These are phyloP conservation scores for Cardamine resedifolia DNA, from an alignment of 345 rosid genomes.

Conservation along the genomic window DNA sequence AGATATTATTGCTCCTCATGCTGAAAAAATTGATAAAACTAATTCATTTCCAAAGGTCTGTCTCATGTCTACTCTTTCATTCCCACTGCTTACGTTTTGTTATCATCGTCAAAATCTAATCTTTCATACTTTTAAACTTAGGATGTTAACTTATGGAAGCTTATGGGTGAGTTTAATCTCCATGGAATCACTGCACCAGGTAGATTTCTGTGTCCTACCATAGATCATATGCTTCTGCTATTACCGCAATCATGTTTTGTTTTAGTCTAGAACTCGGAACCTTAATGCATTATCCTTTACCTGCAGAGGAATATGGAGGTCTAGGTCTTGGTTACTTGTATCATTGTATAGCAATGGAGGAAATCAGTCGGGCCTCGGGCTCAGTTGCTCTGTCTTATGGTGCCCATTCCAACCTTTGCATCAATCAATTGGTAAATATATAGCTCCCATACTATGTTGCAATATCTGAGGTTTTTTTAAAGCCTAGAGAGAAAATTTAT, in stretches of 20 bases:
- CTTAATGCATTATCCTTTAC: neutral
- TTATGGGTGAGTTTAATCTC: slow-evolving; percentile 93
- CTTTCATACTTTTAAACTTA: slow-evolving; percentile 15
- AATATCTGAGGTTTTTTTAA: neutral
- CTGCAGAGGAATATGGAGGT: slow-evolving; percentile 91
- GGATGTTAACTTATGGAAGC: slow-evolving; percentile 93
- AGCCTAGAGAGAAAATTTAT: slow-evolving; percentile 5
- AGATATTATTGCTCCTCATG: slow-evolving; percentile 76
- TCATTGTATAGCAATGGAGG: slow-evolving; percentile 91
- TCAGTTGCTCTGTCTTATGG: slow-evolving; percentile 92
- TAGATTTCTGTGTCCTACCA: slow-evolving; percentile 19
- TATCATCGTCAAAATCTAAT: neutral
- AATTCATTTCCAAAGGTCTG: slow-evolving; percentile 83
- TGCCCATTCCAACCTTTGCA: slow-evolving; percentile 92
- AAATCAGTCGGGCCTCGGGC: slow-evolving; percentile 87
- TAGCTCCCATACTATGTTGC: neutral
- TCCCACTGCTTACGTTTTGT: neutral
- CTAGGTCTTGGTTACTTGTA: slow-evolving; percentile 95
- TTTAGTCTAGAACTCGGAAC: neutral
- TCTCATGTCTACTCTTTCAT: neutral
- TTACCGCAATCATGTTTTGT: neutral
- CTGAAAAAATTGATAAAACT: slow-evolving; percentile 66
- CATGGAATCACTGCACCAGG: slow-evolving; percentile 96
- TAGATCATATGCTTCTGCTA: neutral
- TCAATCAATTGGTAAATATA: slow-evolving; percentile 81